phyloP scores from a whole-genome alignment of 208 protist species.

The Crithidia mellificae region DNA sequence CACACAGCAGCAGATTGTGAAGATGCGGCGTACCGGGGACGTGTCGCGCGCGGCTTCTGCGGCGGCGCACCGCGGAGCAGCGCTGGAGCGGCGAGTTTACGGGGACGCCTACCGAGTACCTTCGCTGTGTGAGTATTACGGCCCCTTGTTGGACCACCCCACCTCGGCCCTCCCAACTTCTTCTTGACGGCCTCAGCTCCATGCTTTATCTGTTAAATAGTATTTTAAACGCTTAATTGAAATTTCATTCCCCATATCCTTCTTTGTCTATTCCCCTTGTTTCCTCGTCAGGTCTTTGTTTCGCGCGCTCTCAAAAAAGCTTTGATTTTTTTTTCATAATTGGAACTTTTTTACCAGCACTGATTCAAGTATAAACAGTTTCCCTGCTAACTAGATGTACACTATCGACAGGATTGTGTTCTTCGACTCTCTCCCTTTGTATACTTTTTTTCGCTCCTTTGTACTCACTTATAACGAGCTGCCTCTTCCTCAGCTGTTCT shows the following conservation, averaged over 20 bases:
- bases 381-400: slow-evolving; percentile 3
- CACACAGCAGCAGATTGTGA: slow-evolving; percentile 38
- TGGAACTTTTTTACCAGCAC: no score
- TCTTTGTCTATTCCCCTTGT: neutral
- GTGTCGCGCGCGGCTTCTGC: slow-evolving; percentile 26
- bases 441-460: no score
- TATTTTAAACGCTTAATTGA: no score
- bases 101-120: slow-evolving; percentile 53
- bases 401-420: neutral
- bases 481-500: no score
- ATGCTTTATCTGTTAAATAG: neutral
- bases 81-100: slow-evolving; percentile 48
- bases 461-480: no score
- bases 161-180: slow-evolving; percentile 1
- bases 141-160: slow-evolving; percentile 32
- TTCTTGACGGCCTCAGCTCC: neutral
- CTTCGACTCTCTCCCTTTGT: neutral
- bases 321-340: neutral
- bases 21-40: slow-evolving; percentile 27
- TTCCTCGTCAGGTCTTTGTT: neutral
- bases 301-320: neutral
- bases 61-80: slow-evolving; percentile 48
- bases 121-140: slow-evolving; percentile 68
- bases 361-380: no score
- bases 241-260: no score